Conservation (phyloP, 2,329 filamentous ascomycete species). For the Venturia pyrina region DNA sequence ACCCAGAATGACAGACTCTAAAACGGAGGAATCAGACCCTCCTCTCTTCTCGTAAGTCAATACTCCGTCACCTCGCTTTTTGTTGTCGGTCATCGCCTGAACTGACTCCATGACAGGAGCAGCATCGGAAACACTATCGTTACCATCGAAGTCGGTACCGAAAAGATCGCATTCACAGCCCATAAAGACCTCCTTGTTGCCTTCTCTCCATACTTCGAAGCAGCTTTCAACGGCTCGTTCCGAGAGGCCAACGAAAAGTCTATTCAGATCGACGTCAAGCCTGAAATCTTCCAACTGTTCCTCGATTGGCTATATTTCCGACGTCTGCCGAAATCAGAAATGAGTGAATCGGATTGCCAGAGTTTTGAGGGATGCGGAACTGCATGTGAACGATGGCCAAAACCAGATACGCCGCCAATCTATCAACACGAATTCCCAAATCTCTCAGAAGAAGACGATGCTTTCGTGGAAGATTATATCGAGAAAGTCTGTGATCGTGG, state of each 20-base stretch:
- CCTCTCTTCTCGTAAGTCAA: neutral
- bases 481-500: neutral
- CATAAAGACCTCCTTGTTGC: constrained; percentile 4
- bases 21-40: neutral
- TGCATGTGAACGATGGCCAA: neutral
- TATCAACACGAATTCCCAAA: neutral
- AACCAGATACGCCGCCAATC: neutral
- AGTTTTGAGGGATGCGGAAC: neutral
- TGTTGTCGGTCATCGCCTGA: neutral
- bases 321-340: neutral
- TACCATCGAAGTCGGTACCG: neutral
- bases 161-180: neutral
- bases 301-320: constrained; percentile 3
- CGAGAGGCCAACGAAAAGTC: neutral
- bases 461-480: neutral
- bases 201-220: neutral
- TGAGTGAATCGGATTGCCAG: no score
- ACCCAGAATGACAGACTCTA: neutral
- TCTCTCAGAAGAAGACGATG: neutral
- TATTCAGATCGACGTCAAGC: neutral
- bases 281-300: neutral
- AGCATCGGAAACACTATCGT: neutral
- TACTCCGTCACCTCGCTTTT: neutral
- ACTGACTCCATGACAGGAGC: neutral
- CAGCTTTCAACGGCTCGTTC: neutral